Evolutionary conservation across 2,329 filamentous ascomycete species (phyloP).

Genomic region (Colletotrichum scovillei): DNA sequence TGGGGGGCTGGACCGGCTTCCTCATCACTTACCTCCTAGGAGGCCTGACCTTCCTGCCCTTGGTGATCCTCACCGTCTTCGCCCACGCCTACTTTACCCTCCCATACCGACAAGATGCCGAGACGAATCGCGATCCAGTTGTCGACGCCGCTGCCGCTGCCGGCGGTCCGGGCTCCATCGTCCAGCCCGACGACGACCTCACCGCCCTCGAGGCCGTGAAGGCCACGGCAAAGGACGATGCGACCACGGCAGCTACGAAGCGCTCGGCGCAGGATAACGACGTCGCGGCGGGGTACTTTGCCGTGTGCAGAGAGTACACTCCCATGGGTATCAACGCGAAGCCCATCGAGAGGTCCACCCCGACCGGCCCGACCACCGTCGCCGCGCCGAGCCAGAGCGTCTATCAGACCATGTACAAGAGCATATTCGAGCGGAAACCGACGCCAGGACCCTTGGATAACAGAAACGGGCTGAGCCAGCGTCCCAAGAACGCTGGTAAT

Average conservation of each 20-base stretch:
- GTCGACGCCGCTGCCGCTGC: constrained; percentile 49
- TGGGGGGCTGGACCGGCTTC: constrained; percentile 67
- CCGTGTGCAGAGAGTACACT: constrained; percentile 93
- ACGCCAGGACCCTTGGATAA: constrained; percentile 58
- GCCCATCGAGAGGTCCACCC: constrained; percentile 86
- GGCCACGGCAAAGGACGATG: constrained; percentile 65
- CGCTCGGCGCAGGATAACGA: constrained; percentile 73
- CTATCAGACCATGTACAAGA: constrained; percentile 98
- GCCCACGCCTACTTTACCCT: constrained; percentile 77
- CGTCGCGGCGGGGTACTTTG: constrained; percentile 91
- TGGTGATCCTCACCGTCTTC: constrained; percentile 71
- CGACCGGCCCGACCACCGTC: constrained; percentile 79
- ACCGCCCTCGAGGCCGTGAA: constrained; percentile 71
- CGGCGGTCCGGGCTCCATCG: constrained; percentile 48
- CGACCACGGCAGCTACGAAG: constrained; percentile 52
- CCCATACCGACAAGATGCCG: constrained; percentile 61
- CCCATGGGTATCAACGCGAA: constrained; percentile 93
- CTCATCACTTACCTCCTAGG: constrained; percentile 85
- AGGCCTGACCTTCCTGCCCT: constrained; percentile 87
- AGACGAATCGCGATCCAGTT: constrained; percentile 42
- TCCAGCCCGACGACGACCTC: constrained; percentile 73
- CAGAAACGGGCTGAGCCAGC: constrained; percentile 59
- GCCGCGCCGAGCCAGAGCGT: constrained; percentile 89
- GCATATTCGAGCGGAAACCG: constrained; percentile 87
- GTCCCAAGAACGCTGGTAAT: constrained; percentile 78